Evolutionary conservation across 176 grass and related monocot genomes (phyloP), one percentile per base, ranked within the genome.

Genomic region (Thalia dealbata): DNA sequence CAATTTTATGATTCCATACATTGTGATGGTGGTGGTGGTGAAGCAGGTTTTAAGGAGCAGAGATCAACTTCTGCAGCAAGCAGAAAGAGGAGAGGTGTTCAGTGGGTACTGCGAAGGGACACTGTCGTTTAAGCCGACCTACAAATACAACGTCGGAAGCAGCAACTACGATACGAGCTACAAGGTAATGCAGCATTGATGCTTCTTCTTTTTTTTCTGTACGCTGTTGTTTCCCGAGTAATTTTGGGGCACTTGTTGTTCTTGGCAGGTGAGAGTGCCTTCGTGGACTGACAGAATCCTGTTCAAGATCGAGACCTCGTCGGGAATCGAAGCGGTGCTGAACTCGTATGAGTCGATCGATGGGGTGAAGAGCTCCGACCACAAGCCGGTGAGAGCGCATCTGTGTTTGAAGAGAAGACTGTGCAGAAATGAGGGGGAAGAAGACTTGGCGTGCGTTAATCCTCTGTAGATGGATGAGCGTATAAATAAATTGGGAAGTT

Each of bases 231-330:
- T n/a, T n/a, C n/a, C n/a, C n/a, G n/a, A n/a, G n/a, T n/a, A n/a
- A n/a, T n/a, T n/a, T n/a, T n/a, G n/a, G n/a, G n/a, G n/a, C n/a
- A n/a, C n/a, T n/a, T 38, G 32, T 38, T 38, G 3, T 38, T 38
- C 32, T n/a, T n/a, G n/a, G 14, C 88, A 91, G 88, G 70, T 91
- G 64, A 76, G 88, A 84, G 81, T 87, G 30, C 84, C 88, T 74
- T 91, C 88, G 42, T 91, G 88, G 88, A 91, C 88, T 43, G 88
- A 91, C 48, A 87, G 88, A 82, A 84, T 91, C 78, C 22, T 91
- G 78, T 91, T 87, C 76, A 91, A 91, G 75, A 79, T 91, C 54
- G 76, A 84, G 58, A 46, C 72, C 10, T 79, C 76, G 13, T 91
- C 88, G 50, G 81, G 88, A 51, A 62, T 91, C 68, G 88, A 82